phyloP scores from a whole-genome alignment of 169 alveolate species.

The Plasmodium knowlesi region DNA sequence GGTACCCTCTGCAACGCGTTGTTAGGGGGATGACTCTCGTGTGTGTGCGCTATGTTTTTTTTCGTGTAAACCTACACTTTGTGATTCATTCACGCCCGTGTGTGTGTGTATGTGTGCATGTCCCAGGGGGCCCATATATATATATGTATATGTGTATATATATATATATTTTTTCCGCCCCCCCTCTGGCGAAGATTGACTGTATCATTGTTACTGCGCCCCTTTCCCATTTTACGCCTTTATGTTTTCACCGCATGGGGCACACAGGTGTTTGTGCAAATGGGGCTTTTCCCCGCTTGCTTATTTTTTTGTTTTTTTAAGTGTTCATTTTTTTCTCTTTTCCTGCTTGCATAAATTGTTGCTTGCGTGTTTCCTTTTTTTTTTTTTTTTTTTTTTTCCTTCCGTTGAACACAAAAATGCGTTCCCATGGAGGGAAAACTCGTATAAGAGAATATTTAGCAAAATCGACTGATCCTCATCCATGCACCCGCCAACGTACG shows the following conservation, averaged over 20 bases:
- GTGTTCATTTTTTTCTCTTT: neutral
- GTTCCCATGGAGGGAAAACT: neutral
- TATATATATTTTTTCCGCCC: neutral
- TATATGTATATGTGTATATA: neutral
- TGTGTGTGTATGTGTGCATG: neutral
- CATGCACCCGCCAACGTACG: neutral
- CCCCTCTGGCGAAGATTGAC: neutral
- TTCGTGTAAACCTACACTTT: neutral
- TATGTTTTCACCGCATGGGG: constrained; percentile 1
- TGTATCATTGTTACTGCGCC: neutral
- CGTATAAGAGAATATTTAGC: neutral
- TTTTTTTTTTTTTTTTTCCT: constrained; percentile 10
- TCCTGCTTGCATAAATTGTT: neutral
- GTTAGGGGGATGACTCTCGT: neutral
- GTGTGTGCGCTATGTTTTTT: neutral
- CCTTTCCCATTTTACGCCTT: neutral
- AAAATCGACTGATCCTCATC: neutral
- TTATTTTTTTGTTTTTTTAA: neutral
- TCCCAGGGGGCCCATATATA: neutral
- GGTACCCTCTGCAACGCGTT: neutral
- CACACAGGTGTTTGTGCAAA: neutral
- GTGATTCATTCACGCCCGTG: neutral
- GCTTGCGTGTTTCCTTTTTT: neutral
- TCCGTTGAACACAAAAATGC: neutral
- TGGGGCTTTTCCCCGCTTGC: neutral